These are phyloP conservation scores for Myxozyma geophila DNA, from an alignment of 805 yeast species.

Conservation along the genomic window DNA sequence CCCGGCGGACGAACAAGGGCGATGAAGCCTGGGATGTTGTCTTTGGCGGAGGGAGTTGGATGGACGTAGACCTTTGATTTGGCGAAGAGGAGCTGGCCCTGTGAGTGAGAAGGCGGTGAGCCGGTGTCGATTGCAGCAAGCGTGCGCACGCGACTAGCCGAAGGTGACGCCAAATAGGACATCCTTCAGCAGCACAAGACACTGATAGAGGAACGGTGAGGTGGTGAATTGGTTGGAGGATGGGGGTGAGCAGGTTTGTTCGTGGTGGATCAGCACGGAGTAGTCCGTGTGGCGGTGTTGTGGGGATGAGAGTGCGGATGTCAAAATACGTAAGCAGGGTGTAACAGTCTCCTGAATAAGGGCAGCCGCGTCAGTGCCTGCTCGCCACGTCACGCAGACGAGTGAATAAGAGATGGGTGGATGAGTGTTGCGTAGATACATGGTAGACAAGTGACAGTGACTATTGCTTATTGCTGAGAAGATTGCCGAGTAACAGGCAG, in stretches of 20 bases:
- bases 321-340: background rate
- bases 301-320: background rate
- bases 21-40: conserved; percentile 80
- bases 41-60: conserved; percentile 71
- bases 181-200: background rate
- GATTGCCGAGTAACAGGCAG: too few species aligned
- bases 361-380: background rate
- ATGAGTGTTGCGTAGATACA: too few species aligned
- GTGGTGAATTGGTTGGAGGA: background rate
- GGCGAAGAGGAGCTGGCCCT: conserved; percentile 45
- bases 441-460: too few species aligned
- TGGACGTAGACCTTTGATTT: conserved; percentile 72
- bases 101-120: background rate
- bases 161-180: conserved; percentile 9
- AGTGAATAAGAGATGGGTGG: background rate
- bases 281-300: conserved; percentile 1
- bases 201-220: background rate
- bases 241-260: background rate
- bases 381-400: background rate
- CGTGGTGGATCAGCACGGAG: conserved; percentile 4
- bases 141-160: conserved; percentile 6
- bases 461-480: background rate
- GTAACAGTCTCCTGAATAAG: background rate
- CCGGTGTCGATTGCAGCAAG: conserved; percentile 10
- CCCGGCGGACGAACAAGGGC: conserved; percentile 62